Base-by-base conservation (phyloP, 208 protist species). In the Trypanosoma platydactyli region DNA sequence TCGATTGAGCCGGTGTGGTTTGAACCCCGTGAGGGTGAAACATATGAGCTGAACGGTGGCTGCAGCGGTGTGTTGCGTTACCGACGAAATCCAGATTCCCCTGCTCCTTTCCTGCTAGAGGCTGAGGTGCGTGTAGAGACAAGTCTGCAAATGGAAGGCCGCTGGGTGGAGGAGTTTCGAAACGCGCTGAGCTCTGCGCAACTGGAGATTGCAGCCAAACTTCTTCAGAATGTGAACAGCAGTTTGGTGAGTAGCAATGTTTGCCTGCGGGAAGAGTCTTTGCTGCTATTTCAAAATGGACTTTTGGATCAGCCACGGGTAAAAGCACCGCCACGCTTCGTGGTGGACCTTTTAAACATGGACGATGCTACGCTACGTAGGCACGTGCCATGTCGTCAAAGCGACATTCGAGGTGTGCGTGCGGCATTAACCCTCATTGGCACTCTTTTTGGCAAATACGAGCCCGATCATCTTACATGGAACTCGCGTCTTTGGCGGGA, bases 401-500 rank as follows among this genome's bases (percentile, higher is more conserved):
- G 49, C 20, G 78, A 92, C 50, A 45, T 76, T 13, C 72, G 82
- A 1, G 74, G 68, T 20, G 86, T 88, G 29, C 83, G 89, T 20
- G 83, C 77, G 18, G 77, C 77, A 7, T 75, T 95, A 18, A 44
- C 62, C 33, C 60, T 88, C 3, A 73, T 89, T 45, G 82, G 71
- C 18, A 59, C 22, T 12, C 57, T 75, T 54, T 33, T 75, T 75
- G 27, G 12, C 15, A 25, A 50, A 4, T 33, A 29, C 24, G 69
- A 63, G 5, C 16, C 55, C 13, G 55, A 68, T 41, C 55, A 25
- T 25, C 73, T 63, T 40, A 74, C 58, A 12, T 89, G 88, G 83
- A 65, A 75, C 33, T 73, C 82, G n/a, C 54, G 67, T 16, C 58
- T 53, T 16, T 94, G 89, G 89, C 64, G 78, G 25, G 79, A 88